Percentiles rank a stretch among this genome's conserved stretches.
Evolutionary conservation across 1,284 basidiomycete species (phyloP).

Genomic region (Leccinum angustisporum): DNA sequence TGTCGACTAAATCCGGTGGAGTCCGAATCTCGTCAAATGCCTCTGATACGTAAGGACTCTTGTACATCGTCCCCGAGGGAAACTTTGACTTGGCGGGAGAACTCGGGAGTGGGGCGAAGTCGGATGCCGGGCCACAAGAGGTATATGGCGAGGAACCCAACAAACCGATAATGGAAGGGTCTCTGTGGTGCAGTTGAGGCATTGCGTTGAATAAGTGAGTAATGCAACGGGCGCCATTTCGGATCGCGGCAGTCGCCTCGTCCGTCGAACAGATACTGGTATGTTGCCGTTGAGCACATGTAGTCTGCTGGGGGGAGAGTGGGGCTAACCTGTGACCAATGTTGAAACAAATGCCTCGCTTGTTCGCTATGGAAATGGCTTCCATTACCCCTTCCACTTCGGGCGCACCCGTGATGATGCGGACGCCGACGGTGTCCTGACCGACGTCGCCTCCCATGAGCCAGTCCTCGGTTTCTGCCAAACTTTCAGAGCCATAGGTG

Average conservation of each 20-base stretch:
- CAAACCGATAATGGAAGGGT: constrained; percentile 85
- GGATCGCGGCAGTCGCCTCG: constrained; percentile 65
- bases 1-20: constrained; percentile 57
- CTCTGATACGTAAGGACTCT: constrained; percentile 44
- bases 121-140: constrained; percentile 38
- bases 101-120: constrained; percentile 29
- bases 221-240: constrained; percentile 76
- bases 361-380: constrained; percentile 58
- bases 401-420: constrained; percentile 85
- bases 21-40: constrained; percentile 63
- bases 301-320: neutral
- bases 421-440: constrained; percentile 54
- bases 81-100: constrained; percentile 12
- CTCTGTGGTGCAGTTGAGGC: constrained; percentile 83
- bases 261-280: constrained; percentile 63
- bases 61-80: constrained; percentile 6
- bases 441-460: constrained; percentile 43
- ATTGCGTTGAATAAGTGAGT: constrained; percentile 94
- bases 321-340: constrained; percentile 78
- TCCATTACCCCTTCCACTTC: constrained; percentile 82
- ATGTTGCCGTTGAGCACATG: constrained; percentile 7
- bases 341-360: constrained; percentile 74
- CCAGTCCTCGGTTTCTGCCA: constrained; percentile 67
- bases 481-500: constrained; percentile 69
- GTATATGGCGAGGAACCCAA: constrained; percentile 74